Evolutionary conservation across 192 early-diverging fungal species (phyloP).

Genomic region (Linderina pennispora): DNA sequence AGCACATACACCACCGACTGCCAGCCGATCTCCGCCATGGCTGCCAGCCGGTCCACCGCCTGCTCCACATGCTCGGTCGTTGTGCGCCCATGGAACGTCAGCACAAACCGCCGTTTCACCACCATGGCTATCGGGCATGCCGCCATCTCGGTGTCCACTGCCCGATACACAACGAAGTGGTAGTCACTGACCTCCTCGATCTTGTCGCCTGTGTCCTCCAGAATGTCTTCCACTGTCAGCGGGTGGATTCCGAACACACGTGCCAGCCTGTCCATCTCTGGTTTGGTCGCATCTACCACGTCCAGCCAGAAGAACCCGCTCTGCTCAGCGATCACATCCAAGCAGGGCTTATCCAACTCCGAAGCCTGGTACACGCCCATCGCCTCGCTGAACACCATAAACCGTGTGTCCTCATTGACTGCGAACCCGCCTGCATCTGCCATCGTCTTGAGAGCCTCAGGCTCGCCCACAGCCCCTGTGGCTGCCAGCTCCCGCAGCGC

Average conservation of each 20-base stretch:
- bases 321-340: neutral
- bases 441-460: no score
- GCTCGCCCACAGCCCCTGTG: neutral
- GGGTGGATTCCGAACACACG: slow-evolving; percentile 78
- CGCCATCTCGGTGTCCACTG: neutral
- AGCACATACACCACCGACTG: slow-evolving; percentile 52
- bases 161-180: slow-evolving; percentile 11
- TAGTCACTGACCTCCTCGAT: slow-evolving; percentile 4
- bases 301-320: slow-evolving; percentile 55
- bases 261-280: slow-evolving; percentile 52
- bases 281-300: slow-evolving; percentile 51
- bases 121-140: slow-evolving; percentile 6
- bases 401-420: neutral
- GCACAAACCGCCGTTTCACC: neutral
- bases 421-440: neutral
- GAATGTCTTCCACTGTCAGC: slow-evolving; percentile 86
- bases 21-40: neutral
- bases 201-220: slow-evolving; percentile 48
- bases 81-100: slow-evolving; percentile 4
- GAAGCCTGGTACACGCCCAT: no score
- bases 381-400: neutral
- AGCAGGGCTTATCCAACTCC: no score
- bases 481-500: slow-evolving; percentile 1
- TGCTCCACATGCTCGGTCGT: neutral
- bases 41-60: slow-evolving; percentile 2